These are phyloP conservation scores for Ramalina intermedia DNA, from an alignment of 495 filamentous ascomycete genomes.

Conservation along the genomic window DNA sequence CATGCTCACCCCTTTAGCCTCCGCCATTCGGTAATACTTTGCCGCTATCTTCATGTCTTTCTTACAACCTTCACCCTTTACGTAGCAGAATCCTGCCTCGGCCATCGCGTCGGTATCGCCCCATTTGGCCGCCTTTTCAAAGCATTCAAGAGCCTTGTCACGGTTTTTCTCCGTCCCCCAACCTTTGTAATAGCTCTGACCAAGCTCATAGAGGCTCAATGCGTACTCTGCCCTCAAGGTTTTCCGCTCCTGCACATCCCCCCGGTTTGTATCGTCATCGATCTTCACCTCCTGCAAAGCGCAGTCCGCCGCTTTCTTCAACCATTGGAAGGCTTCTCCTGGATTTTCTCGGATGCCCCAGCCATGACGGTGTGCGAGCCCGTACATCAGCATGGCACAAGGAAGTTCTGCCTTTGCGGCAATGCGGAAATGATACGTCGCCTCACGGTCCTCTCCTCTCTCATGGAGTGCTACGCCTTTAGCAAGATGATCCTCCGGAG, in stretches of 20 bases:
- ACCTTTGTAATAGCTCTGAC: slow-evolving; percentile 93
- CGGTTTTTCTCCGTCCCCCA: slow-evolving; percentile 96
- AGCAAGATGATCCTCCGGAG: slow-evolving; percentile 73
- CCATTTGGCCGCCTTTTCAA: slow-evolving; percentile 93
- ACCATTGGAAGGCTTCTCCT: slow-evolving; percentile 77
- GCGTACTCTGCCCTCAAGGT: slow-evolving; percentile 82
- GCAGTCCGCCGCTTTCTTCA: slow-evolving; percentile 77
- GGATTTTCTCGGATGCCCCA: slow-evolving; percentile 95
- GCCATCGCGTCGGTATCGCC: slow-evolving; percentile 90
- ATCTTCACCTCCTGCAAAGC: slow-evolving; percentile 69
- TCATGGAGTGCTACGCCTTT: slow-evolving; percentile 84
- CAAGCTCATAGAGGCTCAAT: slow-evolving; percentile 86
- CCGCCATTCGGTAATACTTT: slow-evolving; percentile 76
- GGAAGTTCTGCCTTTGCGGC: slow-evolving; percentile 75
- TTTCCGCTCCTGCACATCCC: slow-evolving; percentile 51
- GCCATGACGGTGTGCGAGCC: slow-evolving; percentile 89
- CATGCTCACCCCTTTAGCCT: slow-evolving; percentile 90
- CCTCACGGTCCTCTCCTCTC: slow-evolving; percentile 70
- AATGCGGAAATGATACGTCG: slow-evolving; percentile 86
- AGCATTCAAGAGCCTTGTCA: slow-evolving; percentile 72
- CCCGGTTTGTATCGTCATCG: slow-evolving; percentile 47
- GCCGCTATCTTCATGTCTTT: slow-evolving; percentile 94
- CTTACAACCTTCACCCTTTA: slow-evolving; percentile 73
- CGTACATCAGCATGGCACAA: slow-evolving; percentile 90
- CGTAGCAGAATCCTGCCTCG: slow-evolving; percentile 79